These are phyloP conservation scores for Rhododendron kiyosumense DNA, from an alignment of 148 eudicot species.

Conservation along the genomic window DNA sequence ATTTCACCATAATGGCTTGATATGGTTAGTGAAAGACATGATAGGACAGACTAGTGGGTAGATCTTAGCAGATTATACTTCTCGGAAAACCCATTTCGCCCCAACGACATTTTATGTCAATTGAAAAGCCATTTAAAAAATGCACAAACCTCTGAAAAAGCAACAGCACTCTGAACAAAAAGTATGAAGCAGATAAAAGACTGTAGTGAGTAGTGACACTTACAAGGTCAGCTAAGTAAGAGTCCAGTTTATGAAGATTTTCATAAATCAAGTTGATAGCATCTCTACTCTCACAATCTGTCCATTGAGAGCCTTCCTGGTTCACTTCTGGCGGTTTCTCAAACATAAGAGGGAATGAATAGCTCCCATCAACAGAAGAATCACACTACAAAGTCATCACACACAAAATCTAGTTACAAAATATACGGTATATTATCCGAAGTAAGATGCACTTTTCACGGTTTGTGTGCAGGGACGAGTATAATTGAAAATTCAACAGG, in stretches of 20 bases:
- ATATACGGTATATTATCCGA: not conserved
- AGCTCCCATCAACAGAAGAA: constrained; percentile 51
- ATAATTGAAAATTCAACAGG: not conserved
- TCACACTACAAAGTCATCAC: constrained; percentile 40
- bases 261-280: constrained; percentile 59
- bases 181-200: constrained; percentile 1
- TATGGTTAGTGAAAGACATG: not conserved
- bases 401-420: not conserved
- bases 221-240: constrained; percentile 62
- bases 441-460: not conserved
- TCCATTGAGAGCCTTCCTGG: constrained; percentile 68
- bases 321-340: constrained; percentile 60
- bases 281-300: constrained; percentile 66
- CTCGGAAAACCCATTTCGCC: not conserved
- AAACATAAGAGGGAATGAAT: constrained; percentile 44
- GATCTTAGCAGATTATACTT: not conserved
- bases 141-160: not conserved
- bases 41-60: not conserved
- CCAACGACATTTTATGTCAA: not conserved
- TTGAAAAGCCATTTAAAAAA: not conserved
- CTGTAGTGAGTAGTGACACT: constrained; percentile 18
- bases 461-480: not conserved
- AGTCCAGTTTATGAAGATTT: constrained; percentile 72
- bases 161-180: not conserved
- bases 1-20: not conserved